Conservation (phyloP, 805 yeast species). For the Metschnikowia noctiluminum region DNA sequence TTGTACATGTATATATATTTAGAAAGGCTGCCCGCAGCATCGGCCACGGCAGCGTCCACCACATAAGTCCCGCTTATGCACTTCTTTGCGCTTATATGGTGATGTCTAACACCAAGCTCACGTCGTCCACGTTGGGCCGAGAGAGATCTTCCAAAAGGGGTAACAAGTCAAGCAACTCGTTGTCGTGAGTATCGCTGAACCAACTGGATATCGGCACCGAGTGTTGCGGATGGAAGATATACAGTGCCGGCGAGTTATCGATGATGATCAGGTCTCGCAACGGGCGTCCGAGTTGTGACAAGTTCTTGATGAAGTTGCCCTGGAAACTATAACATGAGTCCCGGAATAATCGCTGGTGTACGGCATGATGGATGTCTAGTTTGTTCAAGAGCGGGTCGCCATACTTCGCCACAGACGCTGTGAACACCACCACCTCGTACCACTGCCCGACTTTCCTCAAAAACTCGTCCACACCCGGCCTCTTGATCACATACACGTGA, state of each 20-base stretch:
- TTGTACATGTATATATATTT: constrained; percentile 1
- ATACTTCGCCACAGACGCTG: constrained; percentile 92
- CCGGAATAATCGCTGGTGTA: constrained; percentile 90
- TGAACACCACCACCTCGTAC: constrained; percentile 93
- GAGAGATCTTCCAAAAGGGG: constrained; percentile 89
- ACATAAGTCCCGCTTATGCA: constrained; percentile 21
- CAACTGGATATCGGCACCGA: constrained; percentile 96
- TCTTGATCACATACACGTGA: constrained; percentile 91
- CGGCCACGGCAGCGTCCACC: constrained; percentile 4
- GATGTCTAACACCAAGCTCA: constrained; percentile 80
- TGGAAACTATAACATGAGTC: constrained; percentile 92
- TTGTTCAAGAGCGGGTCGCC: constrained; percentile 94
- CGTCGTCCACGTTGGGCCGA: constrained; percentile 70
- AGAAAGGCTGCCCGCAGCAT: not conserved
- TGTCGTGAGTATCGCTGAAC: constrained; percentile 98
- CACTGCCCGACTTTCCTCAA: constrained; percentile 76
- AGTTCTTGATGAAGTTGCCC: constrained; percentile 91
- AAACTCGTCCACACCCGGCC: constrained; percentile 98
- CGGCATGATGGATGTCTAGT: constrained; percentile 67
- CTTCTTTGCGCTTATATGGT: constrained; percentile 32
- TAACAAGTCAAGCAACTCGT: constrained; percentile 85
- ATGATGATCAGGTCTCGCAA: constrained; percentile 79
- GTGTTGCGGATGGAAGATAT: constrained; percentile 95
- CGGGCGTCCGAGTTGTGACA: constrained; percentile 93
- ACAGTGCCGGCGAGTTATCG: constrained; percentile 98